Conservation (phyloP, 1,284 basidiomycete species). For the Laetiporus sulphureus region DNA sequence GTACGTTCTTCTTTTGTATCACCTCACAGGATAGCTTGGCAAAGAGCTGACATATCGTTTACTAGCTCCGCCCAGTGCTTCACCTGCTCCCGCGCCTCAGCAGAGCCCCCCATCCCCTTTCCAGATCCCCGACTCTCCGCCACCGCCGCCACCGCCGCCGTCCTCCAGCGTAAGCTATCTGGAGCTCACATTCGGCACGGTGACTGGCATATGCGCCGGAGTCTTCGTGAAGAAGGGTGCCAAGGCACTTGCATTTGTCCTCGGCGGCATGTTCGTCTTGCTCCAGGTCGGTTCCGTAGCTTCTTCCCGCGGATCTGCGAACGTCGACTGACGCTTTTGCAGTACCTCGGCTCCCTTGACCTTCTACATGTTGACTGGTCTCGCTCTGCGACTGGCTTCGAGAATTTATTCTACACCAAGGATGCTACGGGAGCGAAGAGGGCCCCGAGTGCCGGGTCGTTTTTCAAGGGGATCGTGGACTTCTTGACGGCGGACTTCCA, state of each 20-base stretch:
- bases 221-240: conserved; percentile 94
- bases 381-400: conserved; percentile 55
- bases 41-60: no score
- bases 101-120: conserved; percentile 10
- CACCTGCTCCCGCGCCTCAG: background rate
- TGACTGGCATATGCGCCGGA: conserved; percentile 84
- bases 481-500: conserved; percentile 95
- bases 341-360: conserved; percentile 74
- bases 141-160: conserved; percentile 38
- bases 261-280: conserved; percentile 83
- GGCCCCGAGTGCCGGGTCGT: conserved; percentile 56
- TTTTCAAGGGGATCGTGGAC: conserved; percentile 72
- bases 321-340: background rate
- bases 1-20: conserved; percentile 18
- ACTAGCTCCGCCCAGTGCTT: no score
- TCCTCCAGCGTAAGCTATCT: conserved; percentile 70
- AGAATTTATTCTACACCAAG: conserved; percentile 62
- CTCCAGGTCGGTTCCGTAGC: conserved; percentile 75
- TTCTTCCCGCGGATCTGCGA: background rate
- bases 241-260: conserved; percentile 73
- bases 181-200: conserved; percentile 84
- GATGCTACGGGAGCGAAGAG: conserved; percentile 44
- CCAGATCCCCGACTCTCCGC: conserved; percentile 6
- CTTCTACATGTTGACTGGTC: conserved; percentile 81
- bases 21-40: no score